These are phyloP conservation scores for Fistulinella prunicolor DNA, from an alignment of 768 basidiomycete species.

Conservation along the genomic window DNA sequence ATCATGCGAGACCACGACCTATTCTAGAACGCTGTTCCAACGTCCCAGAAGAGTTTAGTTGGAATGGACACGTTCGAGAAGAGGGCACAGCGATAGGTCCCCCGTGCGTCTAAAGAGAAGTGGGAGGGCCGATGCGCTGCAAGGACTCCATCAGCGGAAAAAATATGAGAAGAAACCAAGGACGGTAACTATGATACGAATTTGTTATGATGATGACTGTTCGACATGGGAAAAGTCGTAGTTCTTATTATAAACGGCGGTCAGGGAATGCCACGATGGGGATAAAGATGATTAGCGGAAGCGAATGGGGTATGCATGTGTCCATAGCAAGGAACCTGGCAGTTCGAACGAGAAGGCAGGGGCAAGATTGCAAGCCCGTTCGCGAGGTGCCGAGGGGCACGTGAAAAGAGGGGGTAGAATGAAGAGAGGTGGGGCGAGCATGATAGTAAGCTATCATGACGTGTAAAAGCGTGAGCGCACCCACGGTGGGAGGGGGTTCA, in stretches of 20 bases:
- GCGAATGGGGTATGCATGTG: conserved; percentile 14
- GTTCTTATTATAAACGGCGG: conserved; percentile 10
- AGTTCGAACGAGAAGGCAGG: neutral
- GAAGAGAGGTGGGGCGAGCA: conserved; percentile 3
- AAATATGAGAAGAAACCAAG: neutral
- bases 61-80: conserved; percentile 12
- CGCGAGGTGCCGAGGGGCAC: conserved; percentile 25
- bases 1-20: conserved; percentile 4
- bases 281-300: conserved; percentile 12
- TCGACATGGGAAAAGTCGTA: conserved; percentile 25
- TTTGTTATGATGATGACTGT: conserved; percentile 11
- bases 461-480: conserved; percentile 12
- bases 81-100: conserved; percentile 9
- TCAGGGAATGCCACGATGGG: conserved; percentile 16
- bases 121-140: neutral
- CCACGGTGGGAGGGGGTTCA: no score
- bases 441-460: conserved; percentile 17
- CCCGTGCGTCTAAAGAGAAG: neutral
- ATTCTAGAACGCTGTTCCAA: conserved; percentile 2
- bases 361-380: conserved; percentile 5
- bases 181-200: conserved; percentile 24
- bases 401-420: conserved; percentile 16
- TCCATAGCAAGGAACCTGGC: conserved; percentile 9
- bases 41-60: conserved; percentile 5
- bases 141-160: neutral